Percentiles rank a stretch among this genome's conserved stretches.
phyloP scores from a whole-genome alignment of 805 yeast genomes.

The Lipomyces oligophaga region DNA sequence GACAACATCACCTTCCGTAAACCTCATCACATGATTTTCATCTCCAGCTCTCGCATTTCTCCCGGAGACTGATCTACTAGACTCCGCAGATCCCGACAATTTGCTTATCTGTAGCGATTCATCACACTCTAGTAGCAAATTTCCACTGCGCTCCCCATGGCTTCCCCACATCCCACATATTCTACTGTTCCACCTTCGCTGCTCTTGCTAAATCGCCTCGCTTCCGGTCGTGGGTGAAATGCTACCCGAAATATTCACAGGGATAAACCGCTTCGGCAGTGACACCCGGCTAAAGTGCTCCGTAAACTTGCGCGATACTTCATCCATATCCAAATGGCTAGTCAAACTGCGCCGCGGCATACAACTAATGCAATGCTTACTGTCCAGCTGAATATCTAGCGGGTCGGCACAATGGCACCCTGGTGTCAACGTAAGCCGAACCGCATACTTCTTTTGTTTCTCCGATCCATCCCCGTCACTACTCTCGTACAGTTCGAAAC shows the following conservation, averaged over 20 bases:
- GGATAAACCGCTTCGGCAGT: conserved; percentile 67
- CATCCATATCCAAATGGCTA: conserved; percentile 87
- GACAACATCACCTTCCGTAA: too few relatives aligned
- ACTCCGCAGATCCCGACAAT: too few relatives aligned
- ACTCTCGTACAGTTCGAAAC: conserved; percentile 82
- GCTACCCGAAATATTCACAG: conserved; percentile 58
- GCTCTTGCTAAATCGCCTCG: conserved; percentile 6
- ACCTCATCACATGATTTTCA: too few relatives aligned
- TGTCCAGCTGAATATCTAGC: conserved; percentile 91
- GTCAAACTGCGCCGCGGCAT: conserved; percentile 88
- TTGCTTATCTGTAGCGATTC: too few relatives aligned
- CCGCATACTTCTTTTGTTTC: conserved; percentile 83
- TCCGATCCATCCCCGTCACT: conserved; percentile 40
- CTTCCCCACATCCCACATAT: too few relatives aligned
- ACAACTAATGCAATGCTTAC: conserved; percentile 93
- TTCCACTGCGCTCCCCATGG: too few relatives aligned
- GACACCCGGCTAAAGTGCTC: conserved; percentile 81
- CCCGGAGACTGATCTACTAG: too few relatives aligned
- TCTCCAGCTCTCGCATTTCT: too few relatives aligned
- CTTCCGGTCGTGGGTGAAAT: conserved; percentile 5
- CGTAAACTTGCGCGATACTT: conserved; percentile 74
- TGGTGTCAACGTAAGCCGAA: conserved; percentile 87
- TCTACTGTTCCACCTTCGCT: conserved; percentile 8
- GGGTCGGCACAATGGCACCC: conserved; percentile 99
- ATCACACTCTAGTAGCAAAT: too few relatives aligned